Evolutionary conservation across 2,329 filamentous ascomycete species (phyloP), one percentile per base, ranked within the genome.

Genomic region (Aspergillus phoenicis): DNA sequence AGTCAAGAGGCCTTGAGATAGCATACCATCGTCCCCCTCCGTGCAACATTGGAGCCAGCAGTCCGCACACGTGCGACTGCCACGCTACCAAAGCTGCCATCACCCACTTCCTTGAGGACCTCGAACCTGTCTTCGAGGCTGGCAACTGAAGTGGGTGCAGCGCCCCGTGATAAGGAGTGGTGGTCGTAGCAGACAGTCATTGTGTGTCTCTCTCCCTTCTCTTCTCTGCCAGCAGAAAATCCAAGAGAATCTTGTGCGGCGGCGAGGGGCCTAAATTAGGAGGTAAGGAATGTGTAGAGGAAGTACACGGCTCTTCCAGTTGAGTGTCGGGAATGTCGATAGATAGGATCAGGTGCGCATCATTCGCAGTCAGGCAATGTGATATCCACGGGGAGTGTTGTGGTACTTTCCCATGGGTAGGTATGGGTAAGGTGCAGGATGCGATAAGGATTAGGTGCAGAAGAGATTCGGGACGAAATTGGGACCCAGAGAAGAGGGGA

Each of bases 1-100:
- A 20, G 15, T 33, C 13, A n/a, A 36, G 3, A 5, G 24, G 41
- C 4, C 24, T 33, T 5, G 47, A 52, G 56, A 53, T 54, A 61
- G 60, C 89, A 84, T 88, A 98, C 94, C 83, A 98, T 87, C 60
- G 93, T 97, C 69, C 94, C 94, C 76, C 93, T 86, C 68, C 93
- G 90, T 71, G 94, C 94, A 66, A 97, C 87, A 75, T 88, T 91
- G 70, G 93, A 89, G 73, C 95, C 95, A 65, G 93, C 94, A 68
- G 90, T 93, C 73, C 95, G 89, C 67, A 97, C 93, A 77, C 95
- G 88, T 69, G 94, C 95, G 64, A 99, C 84, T 61, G 91, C 90
- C 66, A 99, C 95, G 74, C 93, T 98, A 62, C 95, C 95, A 76
- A 99, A 99, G 81, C 95, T 98, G 68, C 95, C 95, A 87, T 99